A percentile compares a stretch with the other conserved stretches of the same genome.
phyloP scores from a whole-genome alignment of 2,329 filamentous ascomycete species.

The Orbilia blumenaviensis region DNA sequence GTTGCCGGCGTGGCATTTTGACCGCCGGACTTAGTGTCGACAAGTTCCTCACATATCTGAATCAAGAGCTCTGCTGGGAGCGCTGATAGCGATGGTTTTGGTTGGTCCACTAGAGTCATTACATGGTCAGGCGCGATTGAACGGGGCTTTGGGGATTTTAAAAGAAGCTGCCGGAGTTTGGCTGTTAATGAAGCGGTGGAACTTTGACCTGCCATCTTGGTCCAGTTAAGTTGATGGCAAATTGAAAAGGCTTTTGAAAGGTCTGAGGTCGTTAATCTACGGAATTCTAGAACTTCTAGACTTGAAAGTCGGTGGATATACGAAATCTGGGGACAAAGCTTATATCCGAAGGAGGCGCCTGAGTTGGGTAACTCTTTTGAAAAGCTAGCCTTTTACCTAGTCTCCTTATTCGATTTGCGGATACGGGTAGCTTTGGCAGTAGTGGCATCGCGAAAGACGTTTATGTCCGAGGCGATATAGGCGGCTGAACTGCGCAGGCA shows the following conservation, averaged over 20 bases:
- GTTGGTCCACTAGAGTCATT: too few species aligned
- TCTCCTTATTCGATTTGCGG: not conserved
- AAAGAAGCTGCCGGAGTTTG: not conserved
- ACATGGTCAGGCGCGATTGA: too few species aligned
- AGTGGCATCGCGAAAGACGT: too few species aligned
- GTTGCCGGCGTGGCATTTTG: slow-evolving; percentile 20
- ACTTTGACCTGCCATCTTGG: not conserved
- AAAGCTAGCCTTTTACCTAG: too few species aligned
- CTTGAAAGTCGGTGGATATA: not conserved
- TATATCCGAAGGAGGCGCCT: slow-evolving; percentile 1
- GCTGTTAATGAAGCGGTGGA: not conserved
- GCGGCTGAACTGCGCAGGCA: too few species aligned
- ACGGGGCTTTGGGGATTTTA: not conserved
- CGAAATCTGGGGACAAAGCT: not conserved
- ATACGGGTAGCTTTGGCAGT: not conserved
- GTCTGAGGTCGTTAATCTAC: too few species aligned
- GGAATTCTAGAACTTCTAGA: not conserved
- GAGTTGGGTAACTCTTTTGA: too few species aligned
- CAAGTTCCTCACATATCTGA: slow-evolving; percentile 8
- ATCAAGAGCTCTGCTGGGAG: slow-evolving; percentile 5
- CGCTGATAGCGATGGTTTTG: not conserved
- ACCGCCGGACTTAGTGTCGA: not conserved
- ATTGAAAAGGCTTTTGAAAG: too few species aligned
- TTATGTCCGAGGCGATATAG: too few species aligned
- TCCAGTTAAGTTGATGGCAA: too few species aligned